Base-by-base conservation (phyloP, 1,284 basidiomycete species). In the Ganoderma leucocontextum region DNA sequence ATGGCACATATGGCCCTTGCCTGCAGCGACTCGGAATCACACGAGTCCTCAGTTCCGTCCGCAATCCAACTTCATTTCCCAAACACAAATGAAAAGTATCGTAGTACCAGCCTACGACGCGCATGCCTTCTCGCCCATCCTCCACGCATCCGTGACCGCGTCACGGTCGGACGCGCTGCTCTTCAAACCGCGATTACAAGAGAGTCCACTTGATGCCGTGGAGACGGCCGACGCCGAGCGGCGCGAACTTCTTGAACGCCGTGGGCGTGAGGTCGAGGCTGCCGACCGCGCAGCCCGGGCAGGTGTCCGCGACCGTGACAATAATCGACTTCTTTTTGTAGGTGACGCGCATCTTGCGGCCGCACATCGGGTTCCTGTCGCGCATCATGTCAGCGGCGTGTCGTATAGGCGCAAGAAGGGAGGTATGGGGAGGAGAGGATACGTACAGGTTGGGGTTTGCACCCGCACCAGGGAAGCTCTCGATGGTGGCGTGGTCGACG, bases 351-450 rank as follows among this genome's bases (percentile, higher is more conserved):
- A 81, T 72, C 63, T 75, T 71, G 73, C 76, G 75, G 38, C 76
- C 75, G 70, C 81, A 80, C 44, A 82, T 79, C 19, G 80, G 80
- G 77, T 82, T 82, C 42, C 71, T 72, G 53, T 13, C 4, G 38
- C 2, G 57, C 10, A 25, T 39, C 33, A 65, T 25, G 22, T 38
- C 39, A 49, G 69, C 57, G 39, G 29, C 49, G n/a, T 38, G 61
- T 33, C 7, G 6, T 12, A 9, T 22, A 5, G 3, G 65, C 15
- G 36, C 39, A 38, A 10, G 49, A 5, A 2, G 15, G 19, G 4
- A 25, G 42, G 25, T 19, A 58, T 65, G 47, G 19, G 60, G 17
- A 66, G 13, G 3, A 5, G 17, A 2, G 25, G 42, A n/a, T 25
- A 63, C 69, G 59, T 25, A 72, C 65, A 52, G 8, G 68, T 72